phyloP scores from a whole-genome alignment of 176 grass and related monocot species.

The Cenchrus purpureus region DNA sequence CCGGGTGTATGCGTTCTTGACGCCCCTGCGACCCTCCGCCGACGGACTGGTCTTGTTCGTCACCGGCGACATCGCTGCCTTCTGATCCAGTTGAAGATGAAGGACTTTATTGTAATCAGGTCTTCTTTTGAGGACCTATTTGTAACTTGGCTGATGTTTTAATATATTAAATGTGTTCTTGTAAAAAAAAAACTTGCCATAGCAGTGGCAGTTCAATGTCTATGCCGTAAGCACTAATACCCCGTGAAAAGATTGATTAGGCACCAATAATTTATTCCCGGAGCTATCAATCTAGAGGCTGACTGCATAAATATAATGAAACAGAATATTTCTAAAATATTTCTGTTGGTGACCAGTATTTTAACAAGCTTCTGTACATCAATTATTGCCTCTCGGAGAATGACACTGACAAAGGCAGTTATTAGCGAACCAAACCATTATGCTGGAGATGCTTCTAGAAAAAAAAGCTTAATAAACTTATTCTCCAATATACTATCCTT shows the following conservation, averaged over 20 bases:
- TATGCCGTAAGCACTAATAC: not conserved
- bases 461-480: not conserved
- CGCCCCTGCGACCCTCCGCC: too few species aligned
- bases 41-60: too few species aligned
- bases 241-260: constrained; percentile 22
- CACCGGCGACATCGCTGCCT: too few species aligned
- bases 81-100: too few species aligned
- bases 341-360: constrained; percentile 27
- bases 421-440: constrained; percentile 31
- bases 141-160: too few species aligned
- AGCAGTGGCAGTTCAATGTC: not conserved
- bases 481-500: not conserved
- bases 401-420: constrained; percentile 37
- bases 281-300: not conserved
- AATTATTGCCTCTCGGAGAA: constrained; percentile 39
- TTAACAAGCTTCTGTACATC: constrained; percentile 29
- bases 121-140: too few species aligned
- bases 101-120: too few species aligned
- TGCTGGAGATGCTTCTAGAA: not conserved
- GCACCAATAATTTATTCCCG: constrained; percentile 5
- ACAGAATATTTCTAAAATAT: not conserved
- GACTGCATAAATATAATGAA: not conserved
- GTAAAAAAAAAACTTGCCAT: too few species aligned
- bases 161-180: too few species aligned
- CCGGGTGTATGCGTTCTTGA: too few species aligned